Evolutionary conservation across 345 rosid genomes (phyloP).

Genomic region (Draba incana): DNA sequence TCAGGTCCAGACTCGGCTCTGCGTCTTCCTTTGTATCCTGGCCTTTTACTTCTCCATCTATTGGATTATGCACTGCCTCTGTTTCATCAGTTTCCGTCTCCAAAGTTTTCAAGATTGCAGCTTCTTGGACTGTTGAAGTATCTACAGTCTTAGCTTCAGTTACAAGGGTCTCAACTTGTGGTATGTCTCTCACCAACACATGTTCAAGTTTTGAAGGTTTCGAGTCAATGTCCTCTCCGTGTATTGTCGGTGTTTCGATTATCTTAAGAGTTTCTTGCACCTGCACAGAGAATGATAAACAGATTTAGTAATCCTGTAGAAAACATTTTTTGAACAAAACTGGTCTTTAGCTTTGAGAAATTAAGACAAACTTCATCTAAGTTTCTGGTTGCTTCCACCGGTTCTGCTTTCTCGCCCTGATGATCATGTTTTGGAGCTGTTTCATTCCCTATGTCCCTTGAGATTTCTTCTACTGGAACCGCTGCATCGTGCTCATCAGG

Average conservation of each 20-base stretch:
- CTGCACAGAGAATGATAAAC: neutral
- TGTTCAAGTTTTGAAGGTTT: constrained; percentile 1
- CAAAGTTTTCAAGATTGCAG: neutral
- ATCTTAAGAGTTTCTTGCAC: neutral
- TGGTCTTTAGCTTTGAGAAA: neutral
- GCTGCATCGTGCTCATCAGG: constrained; percentile 10
- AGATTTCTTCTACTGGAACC: constrained; percentile 17
- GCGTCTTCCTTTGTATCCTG: constrained; percentile 13
- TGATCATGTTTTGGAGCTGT: constrained; percentile 14
- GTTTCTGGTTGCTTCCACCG: neutral
- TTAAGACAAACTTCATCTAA: constrained; percentile 3
- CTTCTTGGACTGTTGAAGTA: constrained; percentile 9
- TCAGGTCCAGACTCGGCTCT: constrained; percentile 3
- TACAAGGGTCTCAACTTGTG: constrained; percentile 6
- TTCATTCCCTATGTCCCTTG: constrained; percentile 5
- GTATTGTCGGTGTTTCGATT: neutral
- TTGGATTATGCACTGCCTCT: neutral
- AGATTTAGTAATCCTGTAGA: neutral
- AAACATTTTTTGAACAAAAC: neutral
- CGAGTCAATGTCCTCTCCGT: constrained; percentile 1
- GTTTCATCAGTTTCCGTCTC: neutral
- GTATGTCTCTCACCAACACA: constrained; percentile 8
- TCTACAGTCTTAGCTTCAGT: constrained; percentile 4
- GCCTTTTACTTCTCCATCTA: too few species aligned
- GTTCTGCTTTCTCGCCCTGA: neutral